Evolutionary conservation across 768 basidiomycete genomes (phyloP).

Genomic region (Naganishia vishniacii): DNA sequence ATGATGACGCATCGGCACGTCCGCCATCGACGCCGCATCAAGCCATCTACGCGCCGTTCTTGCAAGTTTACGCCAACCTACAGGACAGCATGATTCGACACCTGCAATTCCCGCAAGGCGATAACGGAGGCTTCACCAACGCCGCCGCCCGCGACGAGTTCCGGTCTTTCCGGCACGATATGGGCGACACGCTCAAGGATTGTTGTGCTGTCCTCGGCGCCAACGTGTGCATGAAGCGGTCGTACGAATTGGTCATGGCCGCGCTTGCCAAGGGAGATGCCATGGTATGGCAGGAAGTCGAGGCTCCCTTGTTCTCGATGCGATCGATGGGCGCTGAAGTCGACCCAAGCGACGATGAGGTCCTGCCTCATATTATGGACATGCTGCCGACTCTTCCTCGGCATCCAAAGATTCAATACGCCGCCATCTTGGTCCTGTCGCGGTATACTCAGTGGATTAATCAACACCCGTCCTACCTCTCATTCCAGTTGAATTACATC

Average conservation of each 20-base stretch:
- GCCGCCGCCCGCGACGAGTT: conserved; percentile 90
- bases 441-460: conserved; percentile 97
- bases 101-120: conserved; percentile 80
- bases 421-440: conserved; percentile 86
- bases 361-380: conserved; percentile 94
- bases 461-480: conserved; percentile 77
- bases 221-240: conserved; percentile 70
- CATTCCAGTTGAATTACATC: conserved; percentile 79
- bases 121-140: conserved; percentile 51
- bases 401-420: conserved; percentile 89
- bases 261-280: conserved; percentile 61
- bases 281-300: conserved; percentile 89
- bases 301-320: conserved; percentile 95
- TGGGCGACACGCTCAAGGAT: conserved; percentile 98
- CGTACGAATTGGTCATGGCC: conserved; percentile 71
- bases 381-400: conserved; percentile 80
- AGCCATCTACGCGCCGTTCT: conserved; percentile 54
- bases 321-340: conserved; percentile 96
- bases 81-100: conserved; percentile 82
- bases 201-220: conserved; percentile 91
- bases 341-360: conserved; percentile 69
- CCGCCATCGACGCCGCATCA: conserved; percentile 46
- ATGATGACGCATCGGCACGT: neutral
- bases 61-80: conserved; percentile 75
- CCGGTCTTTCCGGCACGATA: conserved; percentile 89